Percentiles rank a stretch among this genome's conserved stretches.
phyloP scores from a whole-genome alignment of 1,284 basidiomycete species.

The Ganoderma leucocontextum region DNA sequence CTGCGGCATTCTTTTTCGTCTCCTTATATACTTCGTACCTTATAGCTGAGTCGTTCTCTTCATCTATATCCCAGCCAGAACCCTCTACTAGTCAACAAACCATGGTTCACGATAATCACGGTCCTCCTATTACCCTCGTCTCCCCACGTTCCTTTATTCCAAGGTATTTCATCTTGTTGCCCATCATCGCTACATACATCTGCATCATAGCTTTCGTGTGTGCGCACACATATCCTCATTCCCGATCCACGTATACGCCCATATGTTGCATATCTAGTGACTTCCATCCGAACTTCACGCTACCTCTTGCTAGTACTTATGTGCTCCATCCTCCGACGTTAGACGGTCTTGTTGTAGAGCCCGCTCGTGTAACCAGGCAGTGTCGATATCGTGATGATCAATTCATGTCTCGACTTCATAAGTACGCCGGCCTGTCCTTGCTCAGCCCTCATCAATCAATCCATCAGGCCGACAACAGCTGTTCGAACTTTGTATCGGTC shows the following conservation, averaged over 20 bases:
- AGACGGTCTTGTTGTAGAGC: background rate
- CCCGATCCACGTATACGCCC: conserved; percentile 1
- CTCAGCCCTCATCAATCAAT: too few species aligned
- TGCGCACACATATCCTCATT: background rate
- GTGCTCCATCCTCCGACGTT: background rate
- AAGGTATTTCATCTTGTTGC: background rate
- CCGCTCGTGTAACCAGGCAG: background rate
- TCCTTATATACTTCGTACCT: conserved; percentile 13
- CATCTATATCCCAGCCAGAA: background rate
- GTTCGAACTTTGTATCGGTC: too few species aligned
- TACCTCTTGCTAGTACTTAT: background rate
- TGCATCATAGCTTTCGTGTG: conserved; percentile 7
- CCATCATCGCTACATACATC: background rate
- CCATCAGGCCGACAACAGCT: too few species aligned
- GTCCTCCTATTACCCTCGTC: background rate
- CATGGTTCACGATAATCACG: background rate
- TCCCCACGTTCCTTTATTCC: conserved; percentile 9
- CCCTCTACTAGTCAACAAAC: background rate
- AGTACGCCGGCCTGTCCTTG: too few species aligned
- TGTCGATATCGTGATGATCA: background rate
- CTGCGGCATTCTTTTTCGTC: conserved; percentile 13
- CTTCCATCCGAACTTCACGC: conserved; percentile 8
- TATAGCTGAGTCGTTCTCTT: conserved; percentile 9
- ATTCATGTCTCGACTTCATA: too few species aligned
- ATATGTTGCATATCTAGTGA: conserved; percentile 20